Evolutionary conservation across 768 basidiomycete species (phyloP).

Genomic region (Fibroporia radiculosa): DNA sequence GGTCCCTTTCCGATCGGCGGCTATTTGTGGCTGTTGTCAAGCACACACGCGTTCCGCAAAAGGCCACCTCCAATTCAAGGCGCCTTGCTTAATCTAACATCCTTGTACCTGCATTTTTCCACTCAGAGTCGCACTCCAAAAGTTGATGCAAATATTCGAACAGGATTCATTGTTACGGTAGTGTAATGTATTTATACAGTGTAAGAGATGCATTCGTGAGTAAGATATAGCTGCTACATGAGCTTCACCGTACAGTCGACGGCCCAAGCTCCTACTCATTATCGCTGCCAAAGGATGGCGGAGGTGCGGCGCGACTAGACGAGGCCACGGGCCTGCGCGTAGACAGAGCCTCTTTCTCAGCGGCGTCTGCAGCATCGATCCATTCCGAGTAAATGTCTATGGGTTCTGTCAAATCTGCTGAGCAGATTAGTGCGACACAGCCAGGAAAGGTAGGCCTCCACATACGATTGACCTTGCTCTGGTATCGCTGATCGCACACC

Average conservation of each 20-base stretch:
- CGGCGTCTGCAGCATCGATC: conserved; percentile 85
- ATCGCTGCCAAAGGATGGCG: conserved; percentile 35
- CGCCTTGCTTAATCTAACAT: too few species aligned
- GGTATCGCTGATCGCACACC: conserved; percentile 82
- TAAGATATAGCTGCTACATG: conserved; percentile 5
- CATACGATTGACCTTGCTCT: conserved; percentile 83
- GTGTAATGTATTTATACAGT: too few species aligned
- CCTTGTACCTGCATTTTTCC: background rate
- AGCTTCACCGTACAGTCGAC: background rate
- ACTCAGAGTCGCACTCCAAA: too few species aligned
- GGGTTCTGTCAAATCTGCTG: conserved; percentile 74
- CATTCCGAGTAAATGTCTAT: conserved; percentile 89
- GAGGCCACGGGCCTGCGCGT: conserved; percentile 46
- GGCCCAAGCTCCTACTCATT: conserved; percentile 33
- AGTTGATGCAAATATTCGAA: too few species aligned
- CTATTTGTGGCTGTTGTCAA: conserved; percentile 23
- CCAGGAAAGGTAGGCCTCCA: conserved; percentile 1
- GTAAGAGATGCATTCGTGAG: too few species aligned
- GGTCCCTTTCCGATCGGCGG: too few species aligned
- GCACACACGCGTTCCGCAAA: conserved; percentile 11
- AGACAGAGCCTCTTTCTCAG: conserved; percentile 53
- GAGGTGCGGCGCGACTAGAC: conserved; percentile 39
- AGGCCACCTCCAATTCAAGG: too few species aligned
- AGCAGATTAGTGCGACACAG: background rate
- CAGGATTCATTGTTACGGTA: too few species aligned